Evolutionary conservation across 164 flowering plant species (phyloP).

Genomic region (Magnolia changhungtana): DNA sequence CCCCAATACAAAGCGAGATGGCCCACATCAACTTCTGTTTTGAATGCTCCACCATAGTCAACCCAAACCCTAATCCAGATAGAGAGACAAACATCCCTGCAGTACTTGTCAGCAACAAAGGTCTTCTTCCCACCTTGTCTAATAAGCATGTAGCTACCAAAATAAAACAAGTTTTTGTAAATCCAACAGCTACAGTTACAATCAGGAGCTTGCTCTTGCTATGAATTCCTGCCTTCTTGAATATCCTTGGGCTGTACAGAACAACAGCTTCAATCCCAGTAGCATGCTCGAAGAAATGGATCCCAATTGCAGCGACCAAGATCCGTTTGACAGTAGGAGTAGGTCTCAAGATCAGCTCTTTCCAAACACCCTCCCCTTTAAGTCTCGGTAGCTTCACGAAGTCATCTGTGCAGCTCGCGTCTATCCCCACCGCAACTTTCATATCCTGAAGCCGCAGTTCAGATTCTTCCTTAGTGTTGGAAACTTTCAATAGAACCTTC

Average conservation of each 20-base stretch:
- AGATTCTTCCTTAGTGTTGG: slow-evolving; percentile 49
- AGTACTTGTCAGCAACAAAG: slow-evolving; percentile 46
- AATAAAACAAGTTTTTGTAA: slow-evolving; percentile 45
- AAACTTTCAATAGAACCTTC: slow-evolving; percentile 45
- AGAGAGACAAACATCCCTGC: slow-evolving; percentile 56
- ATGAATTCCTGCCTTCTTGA: slow-evolving; percentile 52
- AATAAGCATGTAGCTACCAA: slow-evolving; percentile 46
- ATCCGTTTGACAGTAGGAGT: slow-evolving; percentile 53
- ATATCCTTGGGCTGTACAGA: slow-evolving; percentile 58
- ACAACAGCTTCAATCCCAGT: slow-evolving; percentile 71
- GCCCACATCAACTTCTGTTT: slow-evolving; percentile 42
- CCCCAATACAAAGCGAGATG: slow-evolving; percentile 30
- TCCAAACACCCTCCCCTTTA: slow-evolving; percentile 56
- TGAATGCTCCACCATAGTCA: slow-evolving; percentile 37
- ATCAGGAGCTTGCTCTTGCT: slow-evolving; percentile 25
- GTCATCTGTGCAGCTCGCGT: slow-evolving; percentile 39
- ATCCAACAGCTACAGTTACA: slow-evolving; percentile 61
- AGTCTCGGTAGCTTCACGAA: slow-evolving; percentile 31
- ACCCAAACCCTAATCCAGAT: slow-evolving; percentile 25
- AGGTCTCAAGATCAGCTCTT: slow-evolving; percentile 49
- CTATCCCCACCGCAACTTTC: slow-evolving; percentile 55
- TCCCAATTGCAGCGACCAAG: slow-evolving; percentile 49
- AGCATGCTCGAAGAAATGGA: slow-evolving; percentile 69
- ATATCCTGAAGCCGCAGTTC: slow-evolving; percentile 47
- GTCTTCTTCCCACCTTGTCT: slow-evolving; percentile 55